Conservation (phyloP, 2,329 filamentous ascomycete genomes). For the Claviceps purpurea region DNA sequence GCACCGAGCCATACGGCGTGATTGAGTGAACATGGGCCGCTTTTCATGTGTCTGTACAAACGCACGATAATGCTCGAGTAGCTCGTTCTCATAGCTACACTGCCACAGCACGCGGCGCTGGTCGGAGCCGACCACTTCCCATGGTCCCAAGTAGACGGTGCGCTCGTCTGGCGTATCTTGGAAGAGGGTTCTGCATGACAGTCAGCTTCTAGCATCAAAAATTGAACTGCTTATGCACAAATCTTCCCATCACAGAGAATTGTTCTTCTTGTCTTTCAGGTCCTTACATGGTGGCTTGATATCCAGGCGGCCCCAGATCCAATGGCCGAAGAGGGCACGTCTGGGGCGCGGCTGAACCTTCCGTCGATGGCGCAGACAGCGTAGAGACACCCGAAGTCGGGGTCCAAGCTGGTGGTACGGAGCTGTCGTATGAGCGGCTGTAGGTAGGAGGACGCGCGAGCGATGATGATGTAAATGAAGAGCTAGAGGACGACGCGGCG, state of each 20-base stretch:
- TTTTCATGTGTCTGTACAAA: neutral
- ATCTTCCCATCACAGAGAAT: neutral
- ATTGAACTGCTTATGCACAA: no score
- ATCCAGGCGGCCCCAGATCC: conserved; percentile 39
- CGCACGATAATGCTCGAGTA: conserved; percentile 36
- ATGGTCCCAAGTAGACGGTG: conserved; percentile 39
- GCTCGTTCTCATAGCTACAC: conserved; percentile 37
- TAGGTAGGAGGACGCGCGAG: conserved; percentile 28
- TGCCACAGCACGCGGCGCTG: conserved; percentile 38
- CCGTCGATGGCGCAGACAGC: conserved; percentile 28
- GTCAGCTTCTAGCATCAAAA: conserved; percentile 3
- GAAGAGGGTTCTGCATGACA: conserved; percentile 31
- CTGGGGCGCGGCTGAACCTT: conserved; percentile 19
- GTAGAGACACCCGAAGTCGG: conserved; percentile 30
- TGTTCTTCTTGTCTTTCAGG: neutral
- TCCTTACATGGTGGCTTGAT: conserved; percentile 38
- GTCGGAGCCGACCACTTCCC: conserved; percentile 34
- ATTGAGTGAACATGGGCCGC: neutral
- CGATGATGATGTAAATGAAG: conserved; percentile 34
- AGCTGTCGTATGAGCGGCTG: conserved; percentile 28
- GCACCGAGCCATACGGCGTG: neutral
- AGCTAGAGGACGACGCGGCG: conserved; percentile 31
- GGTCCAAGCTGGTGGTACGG: conserved; percentile 32
- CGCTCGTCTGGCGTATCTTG: conserved; percentile 34
- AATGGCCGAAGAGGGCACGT: conserved; percentile 30